A percentile compares a stretch with the other conserved stretches of the same genome.
Conservation (phyloP, 495 filamentous ascomycete species). For the Sabuloglossum arenarium region DNA sequence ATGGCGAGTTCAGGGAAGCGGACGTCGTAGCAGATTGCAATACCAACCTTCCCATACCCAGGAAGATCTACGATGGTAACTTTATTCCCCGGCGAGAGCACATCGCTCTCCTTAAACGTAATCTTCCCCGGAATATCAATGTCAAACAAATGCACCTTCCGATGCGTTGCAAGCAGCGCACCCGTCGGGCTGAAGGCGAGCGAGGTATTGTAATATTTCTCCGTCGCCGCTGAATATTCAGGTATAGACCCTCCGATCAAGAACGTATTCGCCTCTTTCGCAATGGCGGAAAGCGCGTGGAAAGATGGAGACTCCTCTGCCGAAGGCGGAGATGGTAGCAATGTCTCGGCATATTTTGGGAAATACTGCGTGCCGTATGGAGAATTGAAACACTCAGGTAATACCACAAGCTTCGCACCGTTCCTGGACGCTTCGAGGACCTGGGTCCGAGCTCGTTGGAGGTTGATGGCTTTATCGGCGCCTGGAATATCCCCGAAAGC, state of each 20-base stretch:
- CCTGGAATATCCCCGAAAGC: slow-evolving; percentile 28
- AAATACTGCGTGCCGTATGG: slow-evolving; percentile 90
- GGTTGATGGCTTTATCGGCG: slow-evolving; percentile 67
- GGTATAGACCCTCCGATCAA: slow-evolving; percentile 87
- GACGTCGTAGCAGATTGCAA: slow-evolving; percentile 94
- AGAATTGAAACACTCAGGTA: slow-evolving; percentile 88
- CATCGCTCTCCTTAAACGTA: slow-evolving; percentile 73
- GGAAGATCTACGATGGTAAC: slow-evolving; percentile 66
- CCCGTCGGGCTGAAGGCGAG: slow-evolving; percentile 65
- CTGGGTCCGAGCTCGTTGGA: slow-evolving; percentile 54
- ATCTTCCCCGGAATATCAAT: slow-evolving; percentile 96
- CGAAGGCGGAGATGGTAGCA: slow-evolving; percentile 43
- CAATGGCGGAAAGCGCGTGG: slow-evolving; percentile 64
- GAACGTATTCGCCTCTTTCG: slow-evolving; percentile 52
- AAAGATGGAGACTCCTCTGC: slow-evolving; percentile 52
- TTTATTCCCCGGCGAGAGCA: slow-evolving; percentile 62
- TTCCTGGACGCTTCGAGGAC: slow-evolving; percentile 59
- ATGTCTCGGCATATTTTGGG: slow-evolving; percentile 72
- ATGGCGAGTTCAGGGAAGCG: slow-evolving; percentile 89
- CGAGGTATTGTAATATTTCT: slow-evolving; percentile 81
- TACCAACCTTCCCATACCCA: slow-evolving; percentile 62
- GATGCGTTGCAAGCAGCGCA: slow-evolving; percentile 59
- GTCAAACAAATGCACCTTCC: slow-evolving; percentile 97
- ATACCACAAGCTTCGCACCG: slow-evolving; percentile 55
- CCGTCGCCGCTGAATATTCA: slow-evolving; percentile 38